phyloP scores from a whole-genome alignment of 352 stramenopile genomes.

The Pythium dissotocum region DNA sequence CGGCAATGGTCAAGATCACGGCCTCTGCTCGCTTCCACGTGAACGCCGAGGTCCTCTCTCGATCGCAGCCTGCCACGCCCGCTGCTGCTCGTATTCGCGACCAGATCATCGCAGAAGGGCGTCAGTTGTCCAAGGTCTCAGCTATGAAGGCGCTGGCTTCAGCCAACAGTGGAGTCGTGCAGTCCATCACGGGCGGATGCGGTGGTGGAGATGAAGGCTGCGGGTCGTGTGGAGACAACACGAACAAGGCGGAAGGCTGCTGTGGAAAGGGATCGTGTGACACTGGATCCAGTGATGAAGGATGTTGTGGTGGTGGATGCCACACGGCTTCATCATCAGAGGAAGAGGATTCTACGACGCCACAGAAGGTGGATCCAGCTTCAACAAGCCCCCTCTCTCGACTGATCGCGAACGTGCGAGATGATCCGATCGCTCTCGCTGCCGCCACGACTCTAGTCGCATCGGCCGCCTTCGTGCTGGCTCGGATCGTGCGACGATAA shows the following conservation, averaged over 20 bases:
- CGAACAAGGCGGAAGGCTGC: conserved; percentile 28
- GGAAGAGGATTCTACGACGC: background rate
- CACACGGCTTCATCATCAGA: background rate
- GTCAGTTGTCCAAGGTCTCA: conserved; percentile 33
- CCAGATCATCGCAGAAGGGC: conserved; percentile 45
- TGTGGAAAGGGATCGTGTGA: conserved; percentile 28
- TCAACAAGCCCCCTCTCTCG: conserved; percentile 11
- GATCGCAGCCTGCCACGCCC: conserved; percentile 50
- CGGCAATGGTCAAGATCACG: conserved; percentile 60
- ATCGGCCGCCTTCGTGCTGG: conserved; percentile 50
- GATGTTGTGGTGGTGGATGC: conserved; percentile 25
- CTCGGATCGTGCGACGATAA: conserved; percentile 38
- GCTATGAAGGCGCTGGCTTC: background rate
- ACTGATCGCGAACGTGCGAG: conserved; percentile 23
- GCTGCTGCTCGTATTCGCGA: conserved; percentile 53
- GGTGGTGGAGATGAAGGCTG: conserved; percentile 31
- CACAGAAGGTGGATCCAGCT: conserved; percentile 6
- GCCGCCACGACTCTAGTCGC: conserved; percentile 50
- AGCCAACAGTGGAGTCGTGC: background rate
- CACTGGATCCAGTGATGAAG: background rate
- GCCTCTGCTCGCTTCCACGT: conserved; percentile 74
- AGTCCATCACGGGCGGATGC: conserved; percentile 21
- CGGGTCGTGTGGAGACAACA: conserved; percentile 21
- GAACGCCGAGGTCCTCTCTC: conserved; percentile 57
- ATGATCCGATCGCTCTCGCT: conserved; percentile 56